A percentile compares a stretch with the other conserved stretches of the same genome.
phyloP scores from a whole-genome alignment of 306 rosid species.

The Lotus japonicus region DNA sequence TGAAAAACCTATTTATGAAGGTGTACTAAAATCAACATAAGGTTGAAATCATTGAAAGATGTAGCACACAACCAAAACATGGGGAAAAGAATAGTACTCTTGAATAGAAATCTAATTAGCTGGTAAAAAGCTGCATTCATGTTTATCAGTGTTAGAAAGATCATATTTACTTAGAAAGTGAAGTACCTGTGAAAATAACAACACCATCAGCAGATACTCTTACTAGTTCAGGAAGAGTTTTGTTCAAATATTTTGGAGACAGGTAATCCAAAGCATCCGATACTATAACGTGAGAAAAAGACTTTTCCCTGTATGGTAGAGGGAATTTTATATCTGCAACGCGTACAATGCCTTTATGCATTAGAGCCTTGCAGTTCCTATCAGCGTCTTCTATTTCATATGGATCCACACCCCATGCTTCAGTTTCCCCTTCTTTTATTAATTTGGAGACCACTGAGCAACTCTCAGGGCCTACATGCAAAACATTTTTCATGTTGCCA shows the following conservation, averaged over 20 bases:
- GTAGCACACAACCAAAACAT: background rate
- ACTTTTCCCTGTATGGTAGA: slow-evolving; percentile 76
- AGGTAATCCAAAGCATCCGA: slow-evolving; percentile 90
- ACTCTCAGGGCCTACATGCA: slow-evolving; percentile 88
- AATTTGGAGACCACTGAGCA: slow-evolving; percentile 73
- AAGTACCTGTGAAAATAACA: slow-evolving; percentile 68
- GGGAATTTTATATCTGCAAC: slow-evolving; percentile 83
- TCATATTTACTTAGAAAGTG: background rate
- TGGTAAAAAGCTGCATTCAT: background rate
- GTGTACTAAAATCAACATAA: background rate
- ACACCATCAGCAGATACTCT: slow-evolving; percentile 72
- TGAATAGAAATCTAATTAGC: background rate
- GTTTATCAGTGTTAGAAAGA: background rate
- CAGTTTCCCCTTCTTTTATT: slow-evolving; percentile 66
- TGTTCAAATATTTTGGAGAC: slow-evolving; percentile 81
- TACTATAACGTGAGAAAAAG: slow-evolving; percentile 74
- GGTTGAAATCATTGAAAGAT: background rate
- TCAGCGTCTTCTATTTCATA: slow-evolving; percentile 82
- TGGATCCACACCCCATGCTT: slow-evolving; percentile 93
- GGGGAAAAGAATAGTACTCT: background rate
- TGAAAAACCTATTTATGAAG: background rate
- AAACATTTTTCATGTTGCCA: slow-evolving; percentile 57
- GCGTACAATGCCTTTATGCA: slow-evolving; percentile 68
- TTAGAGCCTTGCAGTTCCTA: slow-evolving; percentile 63
- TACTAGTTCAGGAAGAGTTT: slow-evolving; percentile 80